A percentile compares a stretch with the other conserved stretches of the same genome.
phyloP scores from a whole-genome alignment of 75 land plant species.

The Sequoiadendron giganteum region DNA sequence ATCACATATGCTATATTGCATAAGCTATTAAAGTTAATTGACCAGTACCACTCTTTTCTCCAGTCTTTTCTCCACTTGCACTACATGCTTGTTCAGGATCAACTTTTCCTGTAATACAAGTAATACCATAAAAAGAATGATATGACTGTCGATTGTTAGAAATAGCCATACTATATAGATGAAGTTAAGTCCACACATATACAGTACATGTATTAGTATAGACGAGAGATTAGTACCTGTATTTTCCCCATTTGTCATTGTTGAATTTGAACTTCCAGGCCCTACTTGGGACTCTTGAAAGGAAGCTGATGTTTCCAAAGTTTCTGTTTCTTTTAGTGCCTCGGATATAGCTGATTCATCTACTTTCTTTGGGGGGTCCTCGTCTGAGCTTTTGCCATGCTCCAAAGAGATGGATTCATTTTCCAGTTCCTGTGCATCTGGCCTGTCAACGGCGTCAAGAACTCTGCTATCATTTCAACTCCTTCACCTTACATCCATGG shows the following conservation, averaged over 20 bases:
- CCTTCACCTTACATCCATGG: slow-evolving; percentile 12
- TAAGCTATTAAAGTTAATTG: background rate
- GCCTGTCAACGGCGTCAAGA: slow-evolving; percentile 14
- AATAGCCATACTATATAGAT: background rate
- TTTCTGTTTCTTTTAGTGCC: slow-evolving; percentile 2
- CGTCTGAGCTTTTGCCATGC: background rate
- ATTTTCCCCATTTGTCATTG: slow-evolving; percentile 1
- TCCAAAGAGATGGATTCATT: background rate
- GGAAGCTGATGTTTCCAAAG: slow-evolving; percentile 2
- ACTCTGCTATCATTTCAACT: slow-evolving; percentile 15
- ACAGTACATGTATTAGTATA: background rate
- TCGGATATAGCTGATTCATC: background rate
- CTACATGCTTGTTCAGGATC: background rate
- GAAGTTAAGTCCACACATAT: background rate
- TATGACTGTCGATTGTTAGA: background rate
- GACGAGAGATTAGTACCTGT: slow-evolving; percentile 6
- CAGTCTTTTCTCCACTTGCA: slow-evolving; percentile 1
- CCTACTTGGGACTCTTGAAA: background rate
- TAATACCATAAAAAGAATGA: background rate
- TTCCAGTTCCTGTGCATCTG: slow-evolving; percentile 8
- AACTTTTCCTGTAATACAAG: background rate
- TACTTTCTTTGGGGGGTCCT: background rate
- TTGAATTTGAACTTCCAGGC: background rate
- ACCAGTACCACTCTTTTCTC: background rate
- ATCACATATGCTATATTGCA: background rate